Conservation (phyloP, 495 filamentous ascomycete genomes). For the Astrothelium macrocarpum region DNA sequence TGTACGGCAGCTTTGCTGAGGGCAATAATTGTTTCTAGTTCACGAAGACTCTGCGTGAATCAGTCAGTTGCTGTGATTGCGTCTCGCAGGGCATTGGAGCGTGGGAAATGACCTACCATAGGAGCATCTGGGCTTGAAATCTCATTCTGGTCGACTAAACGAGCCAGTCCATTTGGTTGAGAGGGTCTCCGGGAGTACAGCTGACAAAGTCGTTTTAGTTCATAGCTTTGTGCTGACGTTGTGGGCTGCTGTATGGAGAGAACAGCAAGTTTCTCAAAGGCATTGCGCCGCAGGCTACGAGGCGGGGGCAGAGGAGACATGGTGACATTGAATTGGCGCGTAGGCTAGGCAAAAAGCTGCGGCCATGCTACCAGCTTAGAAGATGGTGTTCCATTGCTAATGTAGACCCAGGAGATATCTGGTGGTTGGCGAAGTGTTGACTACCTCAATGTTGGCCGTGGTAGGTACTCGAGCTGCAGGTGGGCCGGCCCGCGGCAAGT, state of each 20-base stretch:
- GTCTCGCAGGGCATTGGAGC: background rate
- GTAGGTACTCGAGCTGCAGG: background rate
- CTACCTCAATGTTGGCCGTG: too few species aligned
- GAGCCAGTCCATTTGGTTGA: conserved; percentile 17
- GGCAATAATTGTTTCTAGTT: conserved; percentile 81
- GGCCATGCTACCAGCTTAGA: background rate
- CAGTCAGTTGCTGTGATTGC: conserved; percentile 21
- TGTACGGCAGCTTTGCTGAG: conserved; percentile 77
- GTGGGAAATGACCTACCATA: conserved; percentile 15
- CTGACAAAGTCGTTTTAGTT: conserved; percentile 27
- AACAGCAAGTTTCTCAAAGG: conserved; percentile 33
- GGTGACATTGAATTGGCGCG: background rate
- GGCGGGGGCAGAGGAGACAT: conserved; percentile 1
- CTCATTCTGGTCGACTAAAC: background rate
- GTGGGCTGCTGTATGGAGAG: conserved; percentile 26
- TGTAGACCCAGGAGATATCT: too few species aligned
- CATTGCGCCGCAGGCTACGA: conserved; percentile 22
- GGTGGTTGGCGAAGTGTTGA: background rate
- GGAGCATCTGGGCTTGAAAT: conserved; percentile 14
- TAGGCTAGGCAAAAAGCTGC: background rate
- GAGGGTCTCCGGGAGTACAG: conserved; percentile 13
- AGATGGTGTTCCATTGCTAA: background rate
- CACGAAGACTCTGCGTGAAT: conserved; percentile 47
- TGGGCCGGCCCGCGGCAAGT: background rate
- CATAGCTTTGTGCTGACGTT: conserved; percentile 13